Conservation (phyloP, 2,329 filamentous ascomycete genomes). For the Macrophomina pseudophaseolina region DNA sequence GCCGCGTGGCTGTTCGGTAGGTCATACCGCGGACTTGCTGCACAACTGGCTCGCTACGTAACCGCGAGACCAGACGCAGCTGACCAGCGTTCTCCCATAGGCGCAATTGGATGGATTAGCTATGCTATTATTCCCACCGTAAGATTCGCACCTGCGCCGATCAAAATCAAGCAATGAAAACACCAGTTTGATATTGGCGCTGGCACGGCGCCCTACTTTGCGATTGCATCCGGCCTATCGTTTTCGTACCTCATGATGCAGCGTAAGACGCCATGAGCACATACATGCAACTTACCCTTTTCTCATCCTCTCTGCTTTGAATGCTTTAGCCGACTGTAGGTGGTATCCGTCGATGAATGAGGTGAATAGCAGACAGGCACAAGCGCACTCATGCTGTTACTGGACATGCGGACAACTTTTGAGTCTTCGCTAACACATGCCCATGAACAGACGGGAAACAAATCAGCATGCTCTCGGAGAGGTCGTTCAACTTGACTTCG, state of each 20-base stretch:
- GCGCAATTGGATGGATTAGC: conserved; percentile 26
- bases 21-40: too few relatives aligned
- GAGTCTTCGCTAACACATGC: too few relatives aligned
- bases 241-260: conserved; percentile 26
- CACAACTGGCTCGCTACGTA: too few relatives aligned
- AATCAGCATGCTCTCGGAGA: conserved; percentile 14
- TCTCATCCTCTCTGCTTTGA: background rate
- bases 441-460: too few relatives aligned
- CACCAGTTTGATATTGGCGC: conserved; percentile 32
- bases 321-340: too few relatives aligned
- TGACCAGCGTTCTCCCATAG: conserved; percentile 1
- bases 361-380: too few relatives aligned
- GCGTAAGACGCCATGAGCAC: conserved; percentile 26
- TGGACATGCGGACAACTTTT: too few relatives aligned
- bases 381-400: too few relatives aligned
- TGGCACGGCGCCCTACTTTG: conserved; percentile 30
- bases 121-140: conserved; percentile 31
- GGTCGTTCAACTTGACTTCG: conserved; percentile 31
- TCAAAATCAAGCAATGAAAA: conserved; percentile 34
- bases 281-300: background rate
- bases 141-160: conserved; percentile 29
- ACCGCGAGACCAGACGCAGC: background rate
- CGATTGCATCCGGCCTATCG: conserved; percentile 28
- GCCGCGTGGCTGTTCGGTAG: conserved; percentile 27
- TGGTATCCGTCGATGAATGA: too few relatives aligned